Evolutionary conservation across 192 early-diverging fungal genomes (phyloP).

Genomic region (Linnemannia elongata): DNA sequence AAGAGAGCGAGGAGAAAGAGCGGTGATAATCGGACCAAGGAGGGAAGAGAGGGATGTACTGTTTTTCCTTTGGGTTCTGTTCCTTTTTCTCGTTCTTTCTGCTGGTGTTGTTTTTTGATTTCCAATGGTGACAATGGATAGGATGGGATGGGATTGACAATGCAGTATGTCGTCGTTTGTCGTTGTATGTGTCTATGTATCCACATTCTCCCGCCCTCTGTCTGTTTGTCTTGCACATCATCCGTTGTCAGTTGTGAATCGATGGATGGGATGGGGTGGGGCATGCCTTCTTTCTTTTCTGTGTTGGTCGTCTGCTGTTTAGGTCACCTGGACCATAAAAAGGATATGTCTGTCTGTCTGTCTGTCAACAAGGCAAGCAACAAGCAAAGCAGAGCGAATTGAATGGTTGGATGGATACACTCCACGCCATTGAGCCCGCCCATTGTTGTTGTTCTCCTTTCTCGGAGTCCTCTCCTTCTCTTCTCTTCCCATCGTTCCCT

Average conservation of each 20-base stretch:
- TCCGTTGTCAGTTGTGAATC: not conserved
- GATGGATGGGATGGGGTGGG: not conserved
- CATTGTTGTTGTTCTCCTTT: not conserved
- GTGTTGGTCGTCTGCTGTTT: not conserved
- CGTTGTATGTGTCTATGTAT: not conserved
- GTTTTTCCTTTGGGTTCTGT: not conserved
- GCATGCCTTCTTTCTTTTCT: too few relatives aligned
- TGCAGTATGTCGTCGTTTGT: too few relatives aligned
- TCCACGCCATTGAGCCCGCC: not conserved
- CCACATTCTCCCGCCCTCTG: not conserved
- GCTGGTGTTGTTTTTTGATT: not conserved
- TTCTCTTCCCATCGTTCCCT: not conserved
- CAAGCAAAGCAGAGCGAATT: not conserved
- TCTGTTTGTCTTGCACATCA: not conserved
- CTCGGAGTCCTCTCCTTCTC: not conserved
- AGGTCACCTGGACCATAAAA: slow-evolving; percentile 1
- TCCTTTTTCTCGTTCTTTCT: not conserved
- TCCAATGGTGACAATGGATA: not conserved
- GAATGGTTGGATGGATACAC: too few relatives aligned
- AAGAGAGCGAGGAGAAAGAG: not conserved
- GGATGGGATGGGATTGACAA: not conserved
- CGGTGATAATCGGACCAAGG: not conserved
- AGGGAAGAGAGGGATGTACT: not conserved
- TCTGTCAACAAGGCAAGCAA: not conserved
- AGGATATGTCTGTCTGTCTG: not conserved